Evolutionary conservation across 2,329 filamentous ascomycete species (phyloP).

Genomic region (Trichoderma sp.): DNA sequence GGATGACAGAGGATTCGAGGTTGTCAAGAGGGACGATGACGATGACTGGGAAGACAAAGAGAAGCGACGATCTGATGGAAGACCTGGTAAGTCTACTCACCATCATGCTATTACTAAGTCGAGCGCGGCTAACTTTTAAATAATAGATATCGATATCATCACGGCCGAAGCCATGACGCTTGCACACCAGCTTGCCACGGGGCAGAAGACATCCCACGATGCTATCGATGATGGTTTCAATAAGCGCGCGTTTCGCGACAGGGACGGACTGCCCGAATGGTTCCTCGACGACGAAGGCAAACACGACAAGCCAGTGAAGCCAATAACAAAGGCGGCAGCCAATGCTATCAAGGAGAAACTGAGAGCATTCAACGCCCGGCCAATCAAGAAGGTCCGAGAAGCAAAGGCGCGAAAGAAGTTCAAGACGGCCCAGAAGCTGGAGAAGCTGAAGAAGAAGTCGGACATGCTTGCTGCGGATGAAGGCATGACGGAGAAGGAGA

Average conservation of each 20-base stretch:
- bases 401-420: constrained; percentile 97
- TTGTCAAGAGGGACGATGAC: constrained; percentile 54
- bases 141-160: constrained; percentile 87
- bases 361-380: constrained; percentile 87
- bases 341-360: constrained; percentile 91
- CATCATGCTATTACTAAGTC: no score
- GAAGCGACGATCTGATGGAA: constrained; percentile 60
- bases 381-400: constrained; percentile 98
- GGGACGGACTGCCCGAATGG: constrained; percentile 93
- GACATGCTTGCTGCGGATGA: constrained; percentile 85
- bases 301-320: constrained; percentile 80
- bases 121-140: constrained; percentile 17
- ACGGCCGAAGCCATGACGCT: constrained; percentile 99
- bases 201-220: constrained; percentile 74
- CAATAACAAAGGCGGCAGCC: constrained; percentile 88
- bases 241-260: constrained; percentile 84
- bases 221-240: constrained; percentile 91
- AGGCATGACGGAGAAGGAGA: constrained; percentile 92
- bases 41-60: constrained; percentile 65
- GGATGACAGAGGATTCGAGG: constrained; percentile 48
- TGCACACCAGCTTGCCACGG: constrained; percentile 85
- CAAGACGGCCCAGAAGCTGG: constrained; percentile 82
- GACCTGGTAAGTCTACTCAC: constrained; percentile 47
- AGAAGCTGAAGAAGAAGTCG: constrained; percentile 98
- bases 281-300: constrained; percentile 88